These are phyloP conservation scores for Funneliformis mosseae DNA, from an alignment of 192 early-diverging fungal species.

Conservation along the genomic window DNA sequence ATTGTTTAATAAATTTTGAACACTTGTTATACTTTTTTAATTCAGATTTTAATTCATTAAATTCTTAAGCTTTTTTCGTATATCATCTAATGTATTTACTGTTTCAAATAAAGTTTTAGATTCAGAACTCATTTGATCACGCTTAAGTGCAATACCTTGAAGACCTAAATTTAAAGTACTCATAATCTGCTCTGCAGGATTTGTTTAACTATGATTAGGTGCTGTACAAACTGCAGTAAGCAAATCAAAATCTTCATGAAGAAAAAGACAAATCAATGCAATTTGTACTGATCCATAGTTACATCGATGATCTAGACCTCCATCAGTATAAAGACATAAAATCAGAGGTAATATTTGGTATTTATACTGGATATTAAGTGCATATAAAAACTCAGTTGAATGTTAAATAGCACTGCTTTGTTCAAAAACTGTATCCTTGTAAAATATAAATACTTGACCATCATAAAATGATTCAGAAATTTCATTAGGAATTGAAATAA, in stretches of 20 bases:
- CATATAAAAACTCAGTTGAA: constrained; percentile 2
- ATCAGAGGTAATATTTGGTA: neutral
- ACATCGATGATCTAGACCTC: neutral
- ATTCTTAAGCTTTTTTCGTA: neutral
- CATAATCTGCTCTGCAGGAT: neutral
- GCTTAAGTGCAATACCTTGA: neutral
- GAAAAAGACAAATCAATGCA: constrained; percentile 7
- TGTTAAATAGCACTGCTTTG: neutral
- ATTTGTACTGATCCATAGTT: constrained; percentile 5
- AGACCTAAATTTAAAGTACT: neutral
- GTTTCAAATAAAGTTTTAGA: neutral
- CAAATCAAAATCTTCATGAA: neutral
- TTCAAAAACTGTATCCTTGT: neutral
- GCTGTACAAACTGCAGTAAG: neutral
- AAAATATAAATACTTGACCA: neutral
- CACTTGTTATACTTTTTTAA: neutral
- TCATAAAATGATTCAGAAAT: constrained; percentile 6
- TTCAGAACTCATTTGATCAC: neutral
- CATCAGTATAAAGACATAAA: constrained; percentile 4
- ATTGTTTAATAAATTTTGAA: neutral
- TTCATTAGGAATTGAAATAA: neutral
- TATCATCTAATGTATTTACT: neutral
- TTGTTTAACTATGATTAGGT: neutral
- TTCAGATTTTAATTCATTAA: neutral
- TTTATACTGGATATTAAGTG: neutral